These are phyloP conservation scores for Colletotrichum melonis DNA, from an alignment of 2,329 filamentous ascomycete species.

Conservation along the genomic window DNA sequence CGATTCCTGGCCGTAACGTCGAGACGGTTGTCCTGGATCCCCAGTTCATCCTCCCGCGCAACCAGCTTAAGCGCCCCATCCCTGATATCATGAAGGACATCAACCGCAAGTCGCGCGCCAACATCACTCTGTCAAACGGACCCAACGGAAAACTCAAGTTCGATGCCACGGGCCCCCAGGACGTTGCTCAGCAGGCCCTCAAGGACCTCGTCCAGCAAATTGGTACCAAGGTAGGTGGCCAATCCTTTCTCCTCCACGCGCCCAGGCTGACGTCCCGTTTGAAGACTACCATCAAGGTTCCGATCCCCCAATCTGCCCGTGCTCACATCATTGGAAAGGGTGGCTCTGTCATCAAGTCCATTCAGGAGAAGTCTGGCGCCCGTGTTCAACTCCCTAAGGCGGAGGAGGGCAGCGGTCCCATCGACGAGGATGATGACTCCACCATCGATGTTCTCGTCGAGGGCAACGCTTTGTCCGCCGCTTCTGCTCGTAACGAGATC, in stretches of 20 bases:
- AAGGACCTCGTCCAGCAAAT: slow-evolving; percentile 91
- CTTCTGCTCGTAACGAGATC: slow-evolving; percentile 85
- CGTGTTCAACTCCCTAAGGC: slow-evolving; percentile 89
- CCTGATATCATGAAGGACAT: slow-evolving; percentile 90
- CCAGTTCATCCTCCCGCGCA: slow-evolving; percentile 79
- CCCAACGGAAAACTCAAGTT: slow-evolving; percentile 81
- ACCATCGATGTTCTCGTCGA: slow-evolving; percentile 90
- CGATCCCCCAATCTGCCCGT: slow-evolving; percentile 85
- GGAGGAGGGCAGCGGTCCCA: slow-evolving; percentile 68
- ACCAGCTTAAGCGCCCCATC: slow-evolving; percentile 85
- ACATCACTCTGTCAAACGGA: slow-evolving; percentile 80
- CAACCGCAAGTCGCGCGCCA: slow-evolving; percentile 90
- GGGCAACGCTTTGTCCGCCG: slow-evolving; percentile 89
- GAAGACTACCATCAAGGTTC: slow-evolving; percentile 73
- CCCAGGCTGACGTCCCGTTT: not conserved
- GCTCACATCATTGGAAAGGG: slow-evolving; percentile 94
- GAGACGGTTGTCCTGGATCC: slow-evolving; percentile 81
- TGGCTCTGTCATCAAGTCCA: slow-evolving; percentile 88
- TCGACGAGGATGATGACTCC: slow-evolving; percentile 78
- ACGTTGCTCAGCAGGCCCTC: slow-evolving; percentile 87
- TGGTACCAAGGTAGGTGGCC: slow-evolving; percentile 77
- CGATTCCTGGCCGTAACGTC: slow-evolving; percentile 84
- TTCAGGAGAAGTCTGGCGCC: slow-evolving; percentile 91
- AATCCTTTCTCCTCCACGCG: not conserved
- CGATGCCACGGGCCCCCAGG: slow-evolving; percentile 84